A percentile compares a stretch with the other conserved stretches of the same genome.
These are phyloP conservation scores for Trichophyton schoenleinii DNA, from an alignment of 2,329 filamentous ascomycete genomes.

Conservation along the genomic window DNA sequence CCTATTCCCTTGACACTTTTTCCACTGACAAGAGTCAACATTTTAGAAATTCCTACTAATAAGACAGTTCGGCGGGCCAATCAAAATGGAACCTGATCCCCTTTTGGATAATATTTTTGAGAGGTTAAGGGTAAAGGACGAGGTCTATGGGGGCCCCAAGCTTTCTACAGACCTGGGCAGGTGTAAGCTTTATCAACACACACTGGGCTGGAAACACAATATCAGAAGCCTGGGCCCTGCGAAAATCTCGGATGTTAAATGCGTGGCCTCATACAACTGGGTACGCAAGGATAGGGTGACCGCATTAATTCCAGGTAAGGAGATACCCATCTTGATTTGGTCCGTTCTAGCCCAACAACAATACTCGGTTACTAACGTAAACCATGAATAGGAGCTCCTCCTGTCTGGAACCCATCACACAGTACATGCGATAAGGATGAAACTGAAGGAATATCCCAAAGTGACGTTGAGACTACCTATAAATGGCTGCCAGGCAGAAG, in stretches of 20 bases:
- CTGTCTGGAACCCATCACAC: conserved; percentile 38
- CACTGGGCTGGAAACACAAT: not conserved
- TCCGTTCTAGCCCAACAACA: not conserved
- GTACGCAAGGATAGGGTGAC: conserved; percentile 23
- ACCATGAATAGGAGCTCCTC: conserved; percentile 35
- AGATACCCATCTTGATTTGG: not conserved
- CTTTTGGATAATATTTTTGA: too few relatives aligned
- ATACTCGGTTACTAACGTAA: not conserved
- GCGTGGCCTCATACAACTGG: conserved; percentile 45
- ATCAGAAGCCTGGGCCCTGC: not conserved
- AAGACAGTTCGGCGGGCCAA: too few relatives aligned
- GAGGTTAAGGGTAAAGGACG: too few relatives aligned
- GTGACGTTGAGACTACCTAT: too few relatives aligned
- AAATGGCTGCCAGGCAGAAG: too few relatives aligned
- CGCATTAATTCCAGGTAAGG: conserved; percentile 37
- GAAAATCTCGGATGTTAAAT: conserved; percentile 29
- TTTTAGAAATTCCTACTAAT: too few relatives aligned
- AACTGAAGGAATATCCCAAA: too few relatives aligned
- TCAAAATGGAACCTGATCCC: too few relatives aligned
- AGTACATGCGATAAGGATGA: conserved; percentile 7
- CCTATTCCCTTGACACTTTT: too few relatives aligned
- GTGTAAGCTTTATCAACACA: not conserved
- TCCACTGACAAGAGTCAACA: too few relatives aligned
- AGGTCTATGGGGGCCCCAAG: not conserved
- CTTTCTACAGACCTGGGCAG: not conserved